Base-by-base conservation (phyloP, 2,329 filamentous ascomycete genomes). In the Epichloe sylvatica region DNA sequence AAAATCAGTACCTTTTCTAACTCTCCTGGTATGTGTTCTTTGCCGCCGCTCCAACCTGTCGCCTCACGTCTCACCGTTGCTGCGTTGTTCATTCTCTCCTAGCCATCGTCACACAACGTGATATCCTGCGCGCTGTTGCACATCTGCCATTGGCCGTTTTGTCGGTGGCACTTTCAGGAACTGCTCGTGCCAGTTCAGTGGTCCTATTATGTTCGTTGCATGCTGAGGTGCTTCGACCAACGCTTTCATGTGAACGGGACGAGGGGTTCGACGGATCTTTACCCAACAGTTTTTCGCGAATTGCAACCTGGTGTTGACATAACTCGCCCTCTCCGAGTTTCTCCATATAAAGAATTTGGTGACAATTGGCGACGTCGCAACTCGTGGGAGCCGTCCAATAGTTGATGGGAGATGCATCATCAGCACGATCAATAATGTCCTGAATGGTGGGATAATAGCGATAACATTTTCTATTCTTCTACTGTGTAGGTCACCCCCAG, bases 371-470 rank as follows among this genome's bases (percentile, higher is more conserved):
- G 45, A 46, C 39, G 47, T 41, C 23, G 43, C 40, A 21, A 33
- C 36, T 35, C 44, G n/a, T 50, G 47, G 43, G 25, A 17, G 17
- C 12, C 12, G 12, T 25, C 19, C 25, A 23, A 5, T 34, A 13
- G 25, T n/a, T 17, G 19, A 19, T 19, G 19, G n/a, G 35, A 50
- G 38, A 48, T 50, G 38, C 37, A 39, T 39, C n/a, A 19, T 33
- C 46, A 46, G 46, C 23, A 47, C 39, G 13, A 33, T 45, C 47
- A 52, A 49, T 52, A 48, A 45, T 50, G 41, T 45, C 33, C 46
- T 45, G 17, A 52, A 52, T 40, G 39, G 51, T 50, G 45, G 44
- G 23, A 49, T 45, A 48, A 50, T 52, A 52, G 47, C 37, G 47
- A 42, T 11, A n/a, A 13, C 25, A 45, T 6, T 38, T 49, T 34